Percentiles rank a stretch among this genome's conserved stretches.
These are phyloP conservation scores for Exserohilum rostratum DNA, from an alignment of 2,329 filamentous ascomycete species.

Conservation along the genomic window DNA sequence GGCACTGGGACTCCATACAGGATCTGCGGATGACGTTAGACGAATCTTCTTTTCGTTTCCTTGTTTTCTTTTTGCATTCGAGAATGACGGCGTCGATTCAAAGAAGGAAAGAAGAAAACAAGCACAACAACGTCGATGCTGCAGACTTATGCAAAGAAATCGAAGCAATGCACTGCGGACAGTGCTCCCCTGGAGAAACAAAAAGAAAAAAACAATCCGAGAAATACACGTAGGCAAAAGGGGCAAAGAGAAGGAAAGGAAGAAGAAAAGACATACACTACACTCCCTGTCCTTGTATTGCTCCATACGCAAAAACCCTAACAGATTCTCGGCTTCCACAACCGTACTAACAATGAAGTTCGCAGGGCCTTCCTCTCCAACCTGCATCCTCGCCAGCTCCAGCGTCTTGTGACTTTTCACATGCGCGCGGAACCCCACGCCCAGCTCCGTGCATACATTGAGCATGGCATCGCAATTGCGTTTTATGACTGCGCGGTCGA, in stretches of 20 bases:
- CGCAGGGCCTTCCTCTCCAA: constrained; percentile 60
- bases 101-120: no score
- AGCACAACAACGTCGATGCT: no score
- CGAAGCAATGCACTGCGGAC: not conserved
- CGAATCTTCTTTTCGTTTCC: no score
- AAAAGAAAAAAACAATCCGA: not conserved
- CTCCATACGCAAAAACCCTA: constrained; percentile 66
- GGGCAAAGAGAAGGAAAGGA: not conserved
- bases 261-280: constrained; percentile 58
- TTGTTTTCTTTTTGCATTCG: no score
- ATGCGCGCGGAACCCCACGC: constrained; percentile 74
- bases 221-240: not conserved
- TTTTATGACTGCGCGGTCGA: constrained; percentile 70
- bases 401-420: constrained; percentile 85
- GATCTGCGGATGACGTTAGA: constrained; percentile 51
- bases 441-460: constrained; percentile 62
- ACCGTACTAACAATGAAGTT: constrained; percentile 76
- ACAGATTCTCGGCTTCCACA: constrained; percentile 72
- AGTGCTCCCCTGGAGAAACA: no score
- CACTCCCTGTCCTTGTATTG: constrained; percentile 60
- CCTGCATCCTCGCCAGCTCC: constrained; percentile 71
- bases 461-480: constrained; percentile 76
- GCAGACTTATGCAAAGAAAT: not conserved
- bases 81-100: not conserved
- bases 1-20: constrained; percentile 76